Evolutionary conservation across 1,284 basidiomycete genomes (phyloP), one percentile per base, ranked within the genome.

Genomic region (Moesziomyces antarcticus): DNA sequence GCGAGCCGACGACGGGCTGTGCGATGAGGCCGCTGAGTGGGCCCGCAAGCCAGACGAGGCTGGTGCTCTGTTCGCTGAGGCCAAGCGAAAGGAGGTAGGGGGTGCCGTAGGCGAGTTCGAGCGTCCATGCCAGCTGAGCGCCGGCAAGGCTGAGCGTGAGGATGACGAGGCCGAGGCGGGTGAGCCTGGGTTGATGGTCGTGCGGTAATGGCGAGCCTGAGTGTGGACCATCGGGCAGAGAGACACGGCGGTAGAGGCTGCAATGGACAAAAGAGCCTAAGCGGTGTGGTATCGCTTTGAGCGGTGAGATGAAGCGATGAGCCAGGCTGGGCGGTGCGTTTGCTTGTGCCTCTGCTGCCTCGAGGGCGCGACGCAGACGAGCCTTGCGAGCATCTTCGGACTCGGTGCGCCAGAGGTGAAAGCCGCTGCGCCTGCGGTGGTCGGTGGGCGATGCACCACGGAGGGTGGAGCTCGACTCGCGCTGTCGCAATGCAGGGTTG

Each of bases 41-140:
- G 6, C 95, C 97, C 30, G 96, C 96, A 46, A 99, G 88, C 96
- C 96, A 99, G 30, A 99, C 96, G 16, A 97, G 88, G 58, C 93
- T 92, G 5, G 97, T 97, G 27, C 93, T 87, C 79, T 93, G 90
- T 82, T 96, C 94, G 2, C 93, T 91, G 30, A 98, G 88, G 10
- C 96, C 96, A 13, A 99, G 89, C 16, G 88, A 89, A 13, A 97
- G 88, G 45, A 98, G 87, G 85, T 97, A 97, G 0, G 96, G 95
- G 2, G 94, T 97, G 33, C 94, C 94, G 82, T 96, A 70, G 24
- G 77, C 77, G 8, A 95, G 88, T 81, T 95, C 93, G 8, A 95
- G 90, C 0, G 92, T 93, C 93, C 93, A 95, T 1, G 92, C 90
- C 24, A 95, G 90, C 86, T 97, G 95, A 35, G 94, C 93, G 11